Evolutionary conservation across 108 stramenopile genomes (phyloP).

Genomic region (Fragilaria crotonensis): DNA sequence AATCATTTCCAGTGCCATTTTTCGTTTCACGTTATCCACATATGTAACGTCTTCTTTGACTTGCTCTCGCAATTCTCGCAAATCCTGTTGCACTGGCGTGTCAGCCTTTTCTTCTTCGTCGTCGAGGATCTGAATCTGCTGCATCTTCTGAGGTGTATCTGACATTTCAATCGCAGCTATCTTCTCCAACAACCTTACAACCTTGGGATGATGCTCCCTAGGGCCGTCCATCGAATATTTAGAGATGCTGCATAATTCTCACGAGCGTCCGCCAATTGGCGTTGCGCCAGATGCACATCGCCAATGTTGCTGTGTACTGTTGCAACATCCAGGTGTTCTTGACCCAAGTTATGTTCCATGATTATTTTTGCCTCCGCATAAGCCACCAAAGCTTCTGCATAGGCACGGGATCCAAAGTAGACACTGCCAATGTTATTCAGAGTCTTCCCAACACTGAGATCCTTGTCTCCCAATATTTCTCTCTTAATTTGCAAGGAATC

Average conservation of each 20-base stretch:
- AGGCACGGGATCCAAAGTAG: slow-evolving; percentile 43
- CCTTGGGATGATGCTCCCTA: slow-evolving; percentile 34
- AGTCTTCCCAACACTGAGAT: slow-evolving; percentile 63
- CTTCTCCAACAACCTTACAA: slow-evolving; percentile 46
- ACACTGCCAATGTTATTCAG: slow-evolving; percentile 72
- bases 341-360: slow-evolving; percentile 35
- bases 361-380: slow-evolving; percentile 52
- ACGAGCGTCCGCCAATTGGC: slow-evolving; percentile 1
- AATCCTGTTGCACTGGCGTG: slow-evolving; percentile 18
- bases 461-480: slow-evolving; percentile 45
- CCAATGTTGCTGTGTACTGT: slow-evolving; percentile 68
- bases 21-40: slow-evolving; percentile 29
- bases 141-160: slow-evolving; percentile 12
- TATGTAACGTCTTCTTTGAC: slow-evolving; percentile 32
- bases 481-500: slow-evolving; percentile 49
- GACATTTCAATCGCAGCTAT: slow-evolving; percentile 43
- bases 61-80: slow-evolving; percentile 25
- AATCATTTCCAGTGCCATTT: slow-evolving; percentile 30
- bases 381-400: slow-evolving; percentile 39
- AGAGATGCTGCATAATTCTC: slow-evolving; percentile 22
- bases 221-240: slow-evolving; percentile 30
- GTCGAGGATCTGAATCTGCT: slow-evolving; percentile 1
- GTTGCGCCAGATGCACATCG: slow-evolving; percentile 38
- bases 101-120: slow-evolving; percentile 5
- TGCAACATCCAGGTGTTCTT: slow-evolving; percentile 50